These are phyloP conservation scores for Diospyros lotus DNA, from an alignment of 148 eudicot genomes.

Conservation along the genomic window DNA sequence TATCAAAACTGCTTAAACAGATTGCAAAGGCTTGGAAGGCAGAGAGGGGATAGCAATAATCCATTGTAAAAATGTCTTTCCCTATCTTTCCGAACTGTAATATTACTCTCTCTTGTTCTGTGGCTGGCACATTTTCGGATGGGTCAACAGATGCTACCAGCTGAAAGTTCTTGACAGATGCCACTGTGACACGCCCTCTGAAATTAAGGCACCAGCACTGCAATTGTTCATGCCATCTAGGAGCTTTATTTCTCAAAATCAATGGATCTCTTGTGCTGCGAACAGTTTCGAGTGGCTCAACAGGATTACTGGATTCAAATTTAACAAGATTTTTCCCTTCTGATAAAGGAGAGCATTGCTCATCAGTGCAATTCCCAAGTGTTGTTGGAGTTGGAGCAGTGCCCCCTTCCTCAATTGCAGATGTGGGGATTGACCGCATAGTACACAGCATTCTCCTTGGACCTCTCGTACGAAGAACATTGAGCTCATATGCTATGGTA, in stretches of 20 bases:
- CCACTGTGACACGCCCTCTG: conserved; percentile 61
- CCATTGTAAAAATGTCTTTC: conserved; percentile 58
- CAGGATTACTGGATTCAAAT: neutral
- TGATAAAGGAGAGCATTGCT: conserved; percentile 3
- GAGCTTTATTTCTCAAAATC: conserved; percentile 40
- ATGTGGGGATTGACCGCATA: conserved; percentile 38
- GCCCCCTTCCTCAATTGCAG: conserved; percentile 42
- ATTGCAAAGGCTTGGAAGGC: conserved; percentile 56
- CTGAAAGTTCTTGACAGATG: conserved; percentile 60
- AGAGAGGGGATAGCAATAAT: conserved; percentile 45
- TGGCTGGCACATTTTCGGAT: conserved; percentile 18
- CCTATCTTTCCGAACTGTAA: conserved; percentile 60
- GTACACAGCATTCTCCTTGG: conserved; percentile 51
- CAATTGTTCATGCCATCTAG: conserved; percentile 58
- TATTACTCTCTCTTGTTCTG: conserved; percentile 44
- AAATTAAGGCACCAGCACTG: conserved; percentile 63
- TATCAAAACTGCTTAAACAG: conserved; percentile 56
- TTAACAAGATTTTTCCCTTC: conserved; percentile 7
- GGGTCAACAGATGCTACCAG: conserved; percentile 39
- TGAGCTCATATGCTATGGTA: conserved; percentile 43
- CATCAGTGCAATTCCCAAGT: conserved; percentile 17
- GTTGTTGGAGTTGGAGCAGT: conserved; percentile 35
- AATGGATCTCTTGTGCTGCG: conserved; percentile 17
- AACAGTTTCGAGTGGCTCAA: conserved; percentile 5
- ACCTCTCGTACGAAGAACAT: conserved; percentile 47